These are phyloP conservation scores for Aspergillus phoenicis DNA, from an alignment of 2,329 filamentous ascomycete genomes.

Conservation along the genomic window DNA sequence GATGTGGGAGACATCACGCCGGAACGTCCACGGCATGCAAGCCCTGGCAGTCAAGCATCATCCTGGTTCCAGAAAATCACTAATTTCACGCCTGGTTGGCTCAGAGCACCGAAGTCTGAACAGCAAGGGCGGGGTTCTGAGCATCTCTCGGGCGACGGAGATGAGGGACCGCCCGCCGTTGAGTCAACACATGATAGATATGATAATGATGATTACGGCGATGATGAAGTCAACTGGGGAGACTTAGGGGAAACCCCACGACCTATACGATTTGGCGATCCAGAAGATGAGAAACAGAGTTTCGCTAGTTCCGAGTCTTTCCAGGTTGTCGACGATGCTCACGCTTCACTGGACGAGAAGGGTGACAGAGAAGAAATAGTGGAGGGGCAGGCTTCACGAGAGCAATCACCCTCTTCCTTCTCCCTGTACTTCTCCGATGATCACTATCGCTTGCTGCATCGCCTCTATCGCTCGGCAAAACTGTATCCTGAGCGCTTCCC, in stretches of 20 bases:
- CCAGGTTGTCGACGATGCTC: slow-evolving; percentile 15
- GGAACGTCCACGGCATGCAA: slow-evolving; percentile 18
- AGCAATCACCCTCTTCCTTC: slow-evolving; percentile 32
- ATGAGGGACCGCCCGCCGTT: slow-evolving; percentile 19
- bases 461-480: slow-evolving; percentile 44
- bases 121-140: slow-evolving; percentile 10
- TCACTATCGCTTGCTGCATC: slow-evolving; percentile 43
- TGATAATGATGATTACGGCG: not conserved
- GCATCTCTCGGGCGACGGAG: slow-evolving; percentile 20
- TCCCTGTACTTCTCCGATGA: slow-evolving; percentile 47
- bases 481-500: slow-evolving; percentile 40
- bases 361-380: slow-evolving; percentile 15
- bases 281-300: slow-evolving; percentile 12
- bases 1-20: slow-evolving; percentile 28
- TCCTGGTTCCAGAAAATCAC: slow-evolving; percentile 43
- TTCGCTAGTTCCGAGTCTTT: slow-evolving; percentile 7
- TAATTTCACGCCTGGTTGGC: slow-evolving; percentile 38
- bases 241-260: slow-evolving; percentile 20
- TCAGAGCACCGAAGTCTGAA: slow-evolving; percentile 35
- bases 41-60: slow-evolving; percentile 28
- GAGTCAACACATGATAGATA: not conserved
- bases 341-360: slow-evolving; percentile 5
- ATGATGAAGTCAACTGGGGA: slow-evolving; percentile 16
- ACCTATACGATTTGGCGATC: slow-evolving; percentile 5
- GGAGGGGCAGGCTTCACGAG: slow-evolving; percentile 18